phyloP scores from a whole-genome alignment of 306 rosid genomes.

The Rubus parviflorus region DNA sequence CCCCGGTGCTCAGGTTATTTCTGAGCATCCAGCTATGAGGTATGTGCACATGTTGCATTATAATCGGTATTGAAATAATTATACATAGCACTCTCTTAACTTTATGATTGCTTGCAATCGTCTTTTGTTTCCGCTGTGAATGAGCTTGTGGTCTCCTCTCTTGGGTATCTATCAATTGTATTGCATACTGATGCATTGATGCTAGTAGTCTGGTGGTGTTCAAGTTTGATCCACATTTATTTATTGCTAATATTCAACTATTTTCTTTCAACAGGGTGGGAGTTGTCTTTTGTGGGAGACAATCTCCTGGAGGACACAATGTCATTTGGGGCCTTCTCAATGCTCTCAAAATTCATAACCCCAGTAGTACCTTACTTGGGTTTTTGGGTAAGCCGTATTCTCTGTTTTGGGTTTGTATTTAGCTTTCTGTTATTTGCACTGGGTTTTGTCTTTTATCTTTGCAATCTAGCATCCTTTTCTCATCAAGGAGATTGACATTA shows the following conservation, averaged over 20 bases:
- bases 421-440: constrained; percentile 4
- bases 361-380: constrained; percentile 72
- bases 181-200: background rate
- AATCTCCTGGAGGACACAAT: constrained; percentile 99
- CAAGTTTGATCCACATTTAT: background rate
- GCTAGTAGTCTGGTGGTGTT: background rate
- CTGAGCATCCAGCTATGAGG: constrained; percentile 80
- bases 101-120: no score
- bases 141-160: background rate
- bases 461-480: background rate
- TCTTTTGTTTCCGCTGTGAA: background rate
- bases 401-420: background rate
- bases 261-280: constrained; percentile 64
- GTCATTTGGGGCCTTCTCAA: constrained; percentile 86
- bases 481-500: constrained; percentile 9
- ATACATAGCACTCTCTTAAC: no score
- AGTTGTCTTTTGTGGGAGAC: constrained; percentile 90
- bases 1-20: constrained; percentile 87
- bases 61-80: background rate
- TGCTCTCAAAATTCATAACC: constrained; percentile 85
- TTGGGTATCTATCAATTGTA: background rate
- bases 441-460: background rate
- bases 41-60: constrained; percentile 11
- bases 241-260: background rate
- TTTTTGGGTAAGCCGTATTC: constrained; percentile 62